A percentile compares a stretch with the other conserved stretches of the same genome.
These are phyloP conservation scores for Ramaria rubella DNA, from an alignment of 768 basidiomycete genomes.

Conservation along the genomic window DNA sequence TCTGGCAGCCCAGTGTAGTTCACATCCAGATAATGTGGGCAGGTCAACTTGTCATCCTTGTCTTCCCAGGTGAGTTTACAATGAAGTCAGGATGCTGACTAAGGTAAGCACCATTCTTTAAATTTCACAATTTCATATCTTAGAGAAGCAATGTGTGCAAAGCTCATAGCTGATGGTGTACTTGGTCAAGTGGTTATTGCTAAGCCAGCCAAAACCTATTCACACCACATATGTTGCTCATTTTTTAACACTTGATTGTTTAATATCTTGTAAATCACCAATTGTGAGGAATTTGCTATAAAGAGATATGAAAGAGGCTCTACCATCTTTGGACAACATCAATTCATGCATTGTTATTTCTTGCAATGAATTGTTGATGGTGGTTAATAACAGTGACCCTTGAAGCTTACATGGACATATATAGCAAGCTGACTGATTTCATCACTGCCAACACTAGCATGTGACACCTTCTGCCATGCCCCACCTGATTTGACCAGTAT, in stretches of 20 bases:
- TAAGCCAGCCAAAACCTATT: slow-evolving; percentile 79
- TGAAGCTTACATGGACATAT: slow-evolving; percentile 77
- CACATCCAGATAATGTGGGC: slow-evolving; percentile 72
- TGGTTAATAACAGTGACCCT: slow-evolving; percentile 45
- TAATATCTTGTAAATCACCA: slow-evolving; percentile 31
- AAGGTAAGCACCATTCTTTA: slow-evolving; percentile 37
- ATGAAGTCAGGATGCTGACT: slow-evolving; percentile 78
- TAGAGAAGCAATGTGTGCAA: slow-evolving; percentile 61
- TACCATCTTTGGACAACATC: slow-evolving; percentile 69
- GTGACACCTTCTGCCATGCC: too few species aligned
- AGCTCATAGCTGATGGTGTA: slow-evolving; percentile 56
- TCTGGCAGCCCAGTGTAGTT: slow-evolving; percentile 68
- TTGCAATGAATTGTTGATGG: slow-evolving; percentile 3
- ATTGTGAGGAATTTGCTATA: slow-evolving; percentile 63
- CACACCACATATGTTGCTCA: slow-evolving; percentile 46
- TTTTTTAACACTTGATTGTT: not conserved
- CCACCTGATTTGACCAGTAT: too few species aligned
- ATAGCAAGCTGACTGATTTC: slow-evolving; percentile 57
- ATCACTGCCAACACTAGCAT: slow-evolving; percentile 39
- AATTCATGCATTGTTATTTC: slow-evolving; percentile 23
- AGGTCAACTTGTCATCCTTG: slow-evolving; percentile 68
- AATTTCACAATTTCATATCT: not conserved
- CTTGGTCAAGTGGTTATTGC: slow-evolving; percentile 66
- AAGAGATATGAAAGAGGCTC: slow-evolving; percentile 82
- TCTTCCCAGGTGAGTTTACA: slow-evolving; percentile 74